phyloP scores from a whole-genome alignment of 805 yeast species.

The Wickerhamiella nectarea region DNA sequence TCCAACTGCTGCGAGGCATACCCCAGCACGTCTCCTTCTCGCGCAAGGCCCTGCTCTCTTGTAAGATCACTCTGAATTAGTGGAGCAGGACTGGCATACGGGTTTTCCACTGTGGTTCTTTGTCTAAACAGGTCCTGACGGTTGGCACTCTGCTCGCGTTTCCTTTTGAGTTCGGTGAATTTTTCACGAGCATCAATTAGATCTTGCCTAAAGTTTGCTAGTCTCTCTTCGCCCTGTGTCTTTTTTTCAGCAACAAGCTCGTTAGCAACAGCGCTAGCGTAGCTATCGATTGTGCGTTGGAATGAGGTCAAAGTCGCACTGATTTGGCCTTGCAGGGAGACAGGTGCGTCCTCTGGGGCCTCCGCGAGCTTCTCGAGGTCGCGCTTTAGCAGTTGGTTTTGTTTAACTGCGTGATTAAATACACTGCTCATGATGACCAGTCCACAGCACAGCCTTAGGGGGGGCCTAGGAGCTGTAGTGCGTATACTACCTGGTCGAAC shows the following conservation, averaged over 20 bases:
- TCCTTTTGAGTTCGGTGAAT: slow-evolving; percentile 40
- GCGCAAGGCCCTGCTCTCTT: slow-evolving; percentile 49
- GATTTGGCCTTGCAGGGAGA: slow-evolving; percentile 59
- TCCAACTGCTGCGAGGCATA: slow-evolving; percentile 75
- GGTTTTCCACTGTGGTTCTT: slow-evolving; percentile 28
- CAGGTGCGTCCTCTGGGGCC: slow-evolving; percentile 53
- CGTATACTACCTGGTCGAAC: too few relatives aligned
- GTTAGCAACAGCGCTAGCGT: slow-evolving; percentile 43
- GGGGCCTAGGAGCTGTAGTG: not conserved
- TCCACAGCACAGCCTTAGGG: not conserved
- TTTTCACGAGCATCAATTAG: slow-evolving; percentile 33
- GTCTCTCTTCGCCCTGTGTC: slow-evolving; percentile 46
- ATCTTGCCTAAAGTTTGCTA: slow-evolving; percentile 39
- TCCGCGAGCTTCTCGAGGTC: slow-evolving; percentile 49
- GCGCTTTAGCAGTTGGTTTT: slow-evolving; percentile 54
- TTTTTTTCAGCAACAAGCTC: slow-evolving; percentile 41
- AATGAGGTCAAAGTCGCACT: slow-evolving; percentile 71
- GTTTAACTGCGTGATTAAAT: slow-evolving; percentile 81
- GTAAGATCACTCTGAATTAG: slow-evolving; percentile 15
- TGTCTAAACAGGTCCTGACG: slow-evolving; percentile 45
- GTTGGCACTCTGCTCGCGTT: slow-evolving; percentile 39
- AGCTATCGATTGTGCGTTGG: slow-evolving; percentile 61
- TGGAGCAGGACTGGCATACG: slow-evolving; percentile 18
- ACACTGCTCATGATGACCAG: slow-evolving; percentile 47
- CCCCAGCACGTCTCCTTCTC: slow-evolving; percentile 45